These are phyloP conservation scores for Wallacemonas sp. DNA, from an alignment of 208 protist species.

Conservation along the genomic window DNA sequence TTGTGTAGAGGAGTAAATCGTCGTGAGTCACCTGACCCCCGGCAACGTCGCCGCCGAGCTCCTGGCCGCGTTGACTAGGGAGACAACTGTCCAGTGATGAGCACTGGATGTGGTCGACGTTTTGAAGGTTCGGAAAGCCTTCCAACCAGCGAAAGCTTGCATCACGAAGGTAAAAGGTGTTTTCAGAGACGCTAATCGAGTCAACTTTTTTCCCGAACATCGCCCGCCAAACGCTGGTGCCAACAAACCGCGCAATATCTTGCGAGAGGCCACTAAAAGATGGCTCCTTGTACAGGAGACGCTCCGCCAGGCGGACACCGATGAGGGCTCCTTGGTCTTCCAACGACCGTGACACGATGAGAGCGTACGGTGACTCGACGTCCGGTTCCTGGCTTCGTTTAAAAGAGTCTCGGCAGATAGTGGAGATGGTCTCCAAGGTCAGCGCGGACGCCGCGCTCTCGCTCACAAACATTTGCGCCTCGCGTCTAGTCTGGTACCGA, in stretches of 20 bases:
- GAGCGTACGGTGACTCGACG: slow-evolving; percentile 9
- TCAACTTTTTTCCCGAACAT: slow-evolving; percentile 79
- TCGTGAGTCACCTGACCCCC: slow-evolving; percentile 33
- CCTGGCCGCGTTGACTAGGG: slow-evolving; percentile 1
- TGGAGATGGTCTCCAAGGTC: slow-evolving; percentile 50
- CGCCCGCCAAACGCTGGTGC: slow-evolving; percentile 63
- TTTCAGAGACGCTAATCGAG: slow-evolving; percentile 68
- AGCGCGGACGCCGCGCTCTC: slow-evolving; percentile 54
- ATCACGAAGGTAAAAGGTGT: slow-evolving; percentile 60
- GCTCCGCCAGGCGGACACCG: slow-evolving; percentile 66
- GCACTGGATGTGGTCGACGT: slow-evolving; percentile 35
- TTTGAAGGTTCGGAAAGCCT: slow-evolving; percentile 49
- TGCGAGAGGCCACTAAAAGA: slow-evolving; percentile 55
- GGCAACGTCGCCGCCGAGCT: slow-evolving; percentile 15
- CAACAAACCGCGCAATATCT: slow-evolving; percentile 72
- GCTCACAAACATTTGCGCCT: slow-evolving; percentile 35
- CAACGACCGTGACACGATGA: slow-evolving; percentile 27
- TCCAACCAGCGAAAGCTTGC: slow-evolving; percentile 68
- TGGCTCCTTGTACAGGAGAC: slow-evolving; percentile 73
- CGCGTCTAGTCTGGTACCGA: too few species aligned
- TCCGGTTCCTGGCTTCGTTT: slow-evolving; percentile 20
- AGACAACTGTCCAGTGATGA: slow-evolving; percentile 26
- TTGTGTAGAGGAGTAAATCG: slow-evolving; percentile 64
- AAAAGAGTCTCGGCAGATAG: slow-evolving; percentile 29
- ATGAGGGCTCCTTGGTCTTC: slow-evolving; percentile 66